Evolutionary conservation across 176 grass and related monocot species (phyloP), one percentile per base, ranked within the genome.

Genomic region (Triticum turgidum): DNA sequence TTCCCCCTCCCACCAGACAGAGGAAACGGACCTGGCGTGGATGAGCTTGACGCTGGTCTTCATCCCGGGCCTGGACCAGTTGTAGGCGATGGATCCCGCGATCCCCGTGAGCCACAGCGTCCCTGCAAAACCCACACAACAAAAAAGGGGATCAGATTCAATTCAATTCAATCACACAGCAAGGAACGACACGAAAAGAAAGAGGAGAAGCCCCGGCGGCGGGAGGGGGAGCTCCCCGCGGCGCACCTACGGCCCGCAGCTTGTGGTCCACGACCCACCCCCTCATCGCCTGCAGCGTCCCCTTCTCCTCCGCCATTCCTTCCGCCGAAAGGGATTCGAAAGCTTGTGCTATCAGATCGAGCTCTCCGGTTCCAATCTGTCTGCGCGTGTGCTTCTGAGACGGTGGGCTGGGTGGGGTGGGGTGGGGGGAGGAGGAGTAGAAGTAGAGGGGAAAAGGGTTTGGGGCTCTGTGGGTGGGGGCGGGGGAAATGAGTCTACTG

Each of bases 1-100:
- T 83, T 61, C 6, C 17, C 52, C 52, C 15, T 0, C 3, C 42
- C 14, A 1, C 27, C 27, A 5, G 38, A 0, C 9, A 73, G 24
- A 77, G 30, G 79, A 12, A 84, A 10, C 54, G 30, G 47, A 93
- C 95, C 95, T 97, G 66, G 95, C 95, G 61, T 97, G 92, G 74
- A 97, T 97, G 84, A 97, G 86, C 76, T 97, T 97, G 47, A 97
- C 92, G 68, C 92, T 97, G 82, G 95, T 86, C 87, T 97, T 97
- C 95, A 97, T 97, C n/a, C 89, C 90, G 4, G 92, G 79, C 74
- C 83, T 92, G 13, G 92, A 90, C 95, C 95, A 97, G 83, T 97
- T 97, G 87, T 97, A 95, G 0, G 95, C 92, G 84, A 97, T 95
- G 12, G 92, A 97, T 42, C 85, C 82, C 0, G 67, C 87, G 47